phyloP scores from a whole-genome alignment of 305 asterid genomes.

The Fraxinus ornus region DNA sequence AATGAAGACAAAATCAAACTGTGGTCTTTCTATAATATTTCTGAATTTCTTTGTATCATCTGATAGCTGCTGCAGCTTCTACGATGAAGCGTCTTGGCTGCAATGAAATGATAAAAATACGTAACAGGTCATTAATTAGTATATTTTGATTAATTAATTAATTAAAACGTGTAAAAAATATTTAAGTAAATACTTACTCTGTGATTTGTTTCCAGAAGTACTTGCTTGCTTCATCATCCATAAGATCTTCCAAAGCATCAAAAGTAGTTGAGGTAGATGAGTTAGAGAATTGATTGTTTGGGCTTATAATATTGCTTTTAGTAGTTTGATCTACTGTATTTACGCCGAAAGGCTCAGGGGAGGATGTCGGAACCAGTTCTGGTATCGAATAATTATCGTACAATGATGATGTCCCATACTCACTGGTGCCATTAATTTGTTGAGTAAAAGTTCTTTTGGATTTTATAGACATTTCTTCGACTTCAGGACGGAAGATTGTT shows the following conservation, averaged over 20 bases:
- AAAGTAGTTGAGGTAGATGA: slow-evolving; percentile 25
- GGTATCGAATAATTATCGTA: slow-evolving; percentile 19
- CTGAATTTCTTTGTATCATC: neutral
- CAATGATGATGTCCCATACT: neutral
- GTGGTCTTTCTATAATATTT: neutral
- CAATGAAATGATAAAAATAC: neutral
- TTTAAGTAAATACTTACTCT: slow-evolving; percentile 26
- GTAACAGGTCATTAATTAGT: neutral
- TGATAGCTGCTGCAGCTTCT: neutral
- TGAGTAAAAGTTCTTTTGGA: slow-evolving; percentile 1
- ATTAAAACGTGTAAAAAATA: neutral
- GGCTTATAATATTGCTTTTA: neutral
- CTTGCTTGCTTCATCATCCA: slow-evolving; percentile 36
- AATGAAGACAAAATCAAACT: neutral
- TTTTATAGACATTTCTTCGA: neutral
- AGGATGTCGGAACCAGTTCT: slow-evolving; percentile 25
- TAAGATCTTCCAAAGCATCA: slow-evolving; percentile 31
- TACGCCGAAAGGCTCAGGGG: slow-evolving; percentile 14
- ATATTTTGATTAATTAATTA: neutral
- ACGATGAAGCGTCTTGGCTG: neutral
- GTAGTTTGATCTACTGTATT: slow-evolving; percentile 12
- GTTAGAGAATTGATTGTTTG: slow-evolving; percentile 12
- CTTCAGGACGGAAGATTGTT: slow-evolving; percentile 1
- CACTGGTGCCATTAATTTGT: neutral
- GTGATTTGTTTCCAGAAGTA: slow-evolving; percentile 38